A percentile compares a stretch with the other conserved stretches of the same genome.
These are phyloP conservation scores for Passiflora organensis DNA, from an alignment of 345 rosid genomes.

Conservation along the genomic window DNA sequence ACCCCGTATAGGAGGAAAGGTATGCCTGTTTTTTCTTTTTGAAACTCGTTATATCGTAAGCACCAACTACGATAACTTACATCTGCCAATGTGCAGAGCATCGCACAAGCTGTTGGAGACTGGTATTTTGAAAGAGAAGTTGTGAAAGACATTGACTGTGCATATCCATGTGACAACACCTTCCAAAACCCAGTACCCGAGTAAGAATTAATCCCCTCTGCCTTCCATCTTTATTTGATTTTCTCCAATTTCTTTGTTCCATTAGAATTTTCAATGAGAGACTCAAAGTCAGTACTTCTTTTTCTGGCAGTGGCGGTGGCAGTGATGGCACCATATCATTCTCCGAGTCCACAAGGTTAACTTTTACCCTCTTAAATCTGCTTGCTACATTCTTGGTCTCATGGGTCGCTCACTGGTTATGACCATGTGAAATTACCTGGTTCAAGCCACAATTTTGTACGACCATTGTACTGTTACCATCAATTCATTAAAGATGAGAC, in stretches of 20 bases:
- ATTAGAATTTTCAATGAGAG: too few species aligned
- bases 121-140: slow-evolving; percentile 23
- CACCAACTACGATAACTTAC: too few species aligned
- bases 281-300: slow-evolving; percentile 28
- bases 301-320: slow-evolving; percentile 31
- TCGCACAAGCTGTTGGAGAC: slow-evolving; percentile 29
- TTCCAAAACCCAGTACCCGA: slow-evolving; percentile 16
- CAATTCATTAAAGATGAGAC: too few species aligned
- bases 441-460: too few species aligned
- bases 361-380: slow-evolving; percentile 21
- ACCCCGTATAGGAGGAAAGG: slow-evolving; percentile 17
- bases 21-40: too few species aligned
- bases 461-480: too few species aligned
- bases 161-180: slow-evolving; percentile 25
- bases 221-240: slow-evolving; percentile 8
- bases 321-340: slow-evolving; percentile 14
- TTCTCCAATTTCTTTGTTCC: slow-evolving; percentile 2
- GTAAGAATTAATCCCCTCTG: slow-evolving; percentile 32
- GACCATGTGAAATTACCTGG: too few species aligned
- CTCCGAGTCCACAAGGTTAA: slow-evolving; percentile 33
- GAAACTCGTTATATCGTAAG: too few species aligned
- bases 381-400: slow-evolving; percentile 28
- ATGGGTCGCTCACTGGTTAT: too few species aligned
- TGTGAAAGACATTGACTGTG: slow-evolving; percentile 25
- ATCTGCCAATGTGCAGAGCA: slow-evolving; percentile 20